Evolutionary conservation across 2,329 filamentous ascomycete species (phyloP), one percentile per base, ranked within the genome.

Genomic region (Emergomyces pasteurianus): DNA sequence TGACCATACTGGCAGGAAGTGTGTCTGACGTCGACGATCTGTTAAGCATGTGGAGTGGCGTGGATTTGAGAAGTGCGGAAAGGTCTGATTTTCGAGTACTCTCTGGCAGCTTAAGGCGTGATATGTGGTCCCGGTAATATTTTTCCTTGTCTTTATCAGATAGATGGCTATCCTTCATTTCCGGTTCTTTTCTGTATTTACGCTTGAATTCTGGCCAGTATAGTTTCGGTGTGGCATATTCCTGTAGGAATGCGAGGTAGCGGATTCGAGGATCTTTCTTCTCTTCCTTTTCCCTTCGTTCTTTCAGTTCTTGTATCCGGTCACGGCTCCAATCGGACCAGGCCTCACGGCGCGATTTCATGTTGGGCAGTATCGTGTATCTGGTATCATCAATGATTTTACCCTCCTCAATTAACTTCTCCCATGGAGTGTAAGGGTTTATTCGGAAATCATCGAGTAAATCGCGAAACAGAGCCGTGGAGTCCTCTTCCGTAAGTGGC

Each of bases 181-280:
- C 82, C 0, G 83, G 74, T 65, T 95, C 91, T 65, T 88, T 92
- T 65, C 87, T 88, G 74, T 85, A 94, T 71, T 96, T 99, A 40
- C 94, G 82, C 68, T 89, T 90, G 75, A 99, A 99, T 72, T 99
- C 94, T 0, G 90, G 87, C 94, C 94, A 99, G 79, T 95, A 99
- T 0, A 99, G 81, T 75, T 96, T 97, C 0, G 90, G 87, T 0
- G 87, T 94, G 0, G 92, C 92, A 66, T 90, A 83, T 56, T 87
- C 83, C 64, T 92, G 85, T 36, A 99, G 78, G 64, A 99, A 88
- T 0, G 83, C 82, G 63, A 97, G 77, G 72, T 95, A 99, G 0
- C 87, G 85, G 65, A 96, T 87, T 54, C 83, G 81, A 0, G 94
- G 92, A 68, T 97, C 91, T 65, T 84, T 84, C 77, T 90, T 92